These are phyloP conservation scores for Trametes meyenii DNA, from an alignment of 768 basidiomycete genomes.

Conservation along the genomic window DNA sequence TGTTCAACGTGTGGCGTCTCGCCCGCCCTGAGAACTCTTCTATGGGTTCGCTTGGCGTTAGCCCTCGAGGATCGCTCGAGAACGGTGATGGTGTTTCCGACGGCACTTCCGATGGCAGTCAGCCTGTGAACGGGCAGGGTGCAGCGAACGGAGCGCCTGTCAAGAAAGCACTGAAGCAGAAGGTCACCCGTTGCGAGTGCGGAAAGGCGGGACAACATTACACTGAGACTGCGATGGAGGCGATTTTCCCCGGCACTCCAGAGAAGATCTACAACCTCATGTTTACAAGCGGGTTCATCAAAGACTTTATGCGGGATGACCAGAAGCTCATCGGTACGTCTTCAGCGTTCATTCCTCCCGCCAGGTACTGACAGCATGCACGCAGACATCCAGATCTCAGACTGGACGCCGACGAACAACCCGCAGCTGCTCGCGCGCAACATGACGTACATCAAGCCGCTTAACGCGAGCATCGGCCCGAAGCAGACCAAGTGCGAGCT, in stretches of 20 bases:
- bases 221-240: conserved; percentile 74
- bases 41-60: conserved; percentile 21
- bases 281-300: conserved; percentile 94
- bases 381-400: conserved; percentile 91
- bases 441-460: conserved; percentile 96
- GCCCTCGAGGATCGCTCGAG: conserved; percentile 33
- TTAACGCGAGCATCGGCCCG: conserved; percentile 86
- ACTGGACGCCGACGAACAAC: conserved; percentile 78
- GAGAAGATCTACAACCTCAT: conserved; percentile 96
- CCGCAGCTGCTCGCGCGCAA: conserved; percentile 79
- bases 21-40: conserved; percentile 67
- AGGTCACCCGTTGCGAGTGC: conserved; percentile 76
- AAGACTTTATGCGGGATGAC: conserved; percentile 87
- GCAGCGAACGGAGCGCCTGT: conserved; percentile 9
- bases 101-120: conserved; percentile 8
- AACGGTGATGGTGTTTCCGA: conserved; percentile 14
- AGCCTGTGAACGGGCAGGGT: conserved; percentile 9
- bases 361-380: not conserved
- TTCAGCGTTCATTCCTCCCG: not conserved
- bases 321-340: conserved; percentile 85
- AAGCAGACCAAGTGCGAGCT: conserved; percentile 97
- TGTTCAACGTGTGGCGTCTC: conserved; percentile 93
- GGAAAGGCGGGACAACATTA: conserved; percentile 71
- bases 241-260: conserved; percentile 84
- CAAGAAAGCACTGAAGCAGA: conserved; percentile 38